phyloP scores from a whole-genome alignment of 2,329 filamentous ascomycete genomes.

The Gaeumannomyces tritici region DNA sequence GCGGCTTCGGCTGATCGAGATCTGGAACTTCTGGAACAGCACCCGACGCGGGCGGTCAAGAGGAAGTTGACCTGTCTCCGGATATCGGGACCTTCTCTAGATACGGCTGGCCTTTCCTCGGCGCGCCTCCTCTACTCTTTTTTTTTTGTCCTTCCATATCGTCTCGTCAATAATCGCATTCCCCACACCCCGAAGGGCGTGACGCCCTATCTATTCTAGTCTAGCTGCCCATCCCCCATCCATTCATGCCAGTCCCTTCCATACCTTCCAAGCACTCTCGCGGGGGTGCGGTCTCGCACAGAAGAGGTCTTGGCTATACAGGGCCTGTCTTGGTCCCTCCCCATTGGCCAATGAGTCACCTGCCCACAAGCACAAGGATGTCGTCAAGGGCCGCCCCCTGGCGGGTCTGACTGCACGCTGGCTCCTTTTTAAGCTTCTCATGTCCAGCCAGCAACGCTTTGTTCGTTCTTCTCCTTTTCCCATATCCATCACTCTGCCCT shows the following conservation, averaged over 20 bases:
- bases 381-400: not conserved
- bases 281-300: not conserved
- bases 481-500: not conserved
- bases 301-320: not conserved
- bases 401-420: not conserved
- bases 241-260: not conserved
- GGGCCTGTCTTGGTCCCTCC: not conserved
- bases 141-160: not conserved
- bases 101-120: no score
- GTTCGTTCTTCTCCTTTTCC: not conserved
- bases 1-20: not conserved
- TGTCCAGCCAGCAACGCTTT: not conserved
- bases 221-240: not conserved
- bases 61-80: not conserved
- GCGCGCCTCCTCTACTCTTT: not conserved
- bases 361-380: constrained; percentile 3
- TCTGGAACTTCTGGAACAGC: not conserved
- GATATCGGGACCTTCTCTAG: not conserved
- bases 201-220: not conserved
- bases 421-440: constrained; percentile 3
- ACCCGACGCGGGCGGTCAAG: not conserved
- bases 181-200: not conserved
- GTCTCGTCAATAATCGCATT: not conserved
- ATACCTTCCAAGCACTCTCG: not conserved
- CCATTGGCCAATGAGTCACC: constrained; percentile 14